A percentile compares a stretch with the other conserved stretches of the same genome.
Conservation (phyloP, 805 yeast genomes). For the Metschnikowia lochheadii region DNA sequence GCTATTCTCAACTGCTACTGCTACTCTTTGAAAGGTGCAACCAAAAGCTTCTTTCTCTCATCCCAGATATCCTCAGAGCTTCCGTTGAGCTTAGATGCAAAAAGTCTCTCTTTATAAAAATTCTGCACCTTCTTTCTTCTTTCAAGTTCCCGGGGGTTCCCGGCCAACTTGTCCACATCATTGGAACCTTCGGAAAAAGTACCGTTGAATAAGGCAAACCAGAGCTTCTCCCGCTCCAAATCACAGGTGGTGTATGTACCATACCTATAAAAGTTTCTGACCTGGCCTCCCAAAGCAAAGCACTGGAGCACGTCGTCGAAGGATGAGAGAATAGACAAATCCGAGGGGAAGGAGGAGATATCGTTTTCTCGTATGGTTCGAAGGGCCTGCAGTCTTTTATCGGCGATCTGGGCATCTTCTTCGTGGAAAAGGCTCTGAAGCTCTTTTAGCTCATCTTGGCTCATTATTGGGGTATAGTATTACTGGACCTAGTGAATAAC, state of each 20-base stretch:
- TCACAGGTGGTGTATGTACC: conserved; percentile 75
- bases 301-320: conserved; percentile 84
- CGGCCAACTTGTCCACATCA: conserved; percentile 30
- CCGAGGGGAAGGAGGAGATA: conserved; percentile 27
- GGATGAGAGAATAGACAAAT: conserved; percentile 54
- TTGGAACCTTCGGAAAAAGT: conserved; percentile 19
- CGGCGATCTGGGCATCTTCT: conserved; percentile 13
- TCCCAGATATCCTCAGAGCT: conserved; percentile 87
- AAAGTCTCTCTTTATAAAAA: conserved; percentile 62
- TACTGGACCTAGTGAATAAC: neutral
- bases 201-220: conserved; percentile 70
- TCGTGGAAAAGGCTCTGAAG: conserved; percentile 11
- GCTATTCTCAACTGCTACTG: neutral
- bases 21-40: conserved; percentile 35
- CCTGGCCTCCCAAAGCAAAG: conserved; percentile 87
- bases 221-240: conserved; percentile 65
- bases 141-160: conserved; percentile 46
- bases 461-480: neutral
- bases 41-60: conserved; percentile 31
- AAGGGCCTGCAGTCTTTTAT: conserved; percentile 13
- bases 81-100: conserved; percentile 61
- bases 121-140: conserved; percentile 53
- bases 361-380: conserved; percentile 15
- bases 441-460: conserved; percentile 11
- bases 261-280: conserved; percentile 76